Conservation (phyloP, 2,329 filamentous ascomycete genomes). For the Colletotrichum aenigma region DNA sequence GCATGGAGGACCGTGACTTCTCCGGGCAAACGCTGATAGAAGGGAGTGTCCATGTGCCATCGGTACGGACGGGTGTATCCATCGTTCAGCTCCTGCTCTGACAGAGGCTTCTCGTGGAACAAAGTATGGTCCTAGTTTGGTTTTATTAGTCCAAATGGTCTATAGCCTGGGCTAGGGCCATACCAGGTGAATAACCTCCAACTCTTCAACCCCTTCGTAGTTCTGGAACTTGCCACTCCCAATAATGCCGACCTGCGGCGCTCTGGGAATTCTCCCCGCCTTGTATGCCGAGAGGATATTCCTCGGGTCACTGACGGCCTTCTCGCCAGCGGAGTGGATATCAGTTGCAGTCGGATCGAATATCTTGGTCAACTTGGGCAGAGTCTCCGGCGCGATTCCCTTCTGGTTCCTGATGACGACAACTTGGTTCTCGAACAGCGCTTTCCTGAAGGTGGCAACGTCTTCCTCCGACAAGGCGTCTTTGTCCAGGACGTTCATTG, state of each 20-base stretch:
- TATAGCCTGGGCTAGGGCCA: neutral
- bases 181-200: neutral
- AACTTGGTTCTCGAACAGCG: neutral
- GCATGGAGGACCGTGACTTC: neutral
- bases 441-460: neutral
- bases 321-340: neutral
- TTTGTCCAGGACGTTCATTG: neutral
- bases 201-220: neutral
- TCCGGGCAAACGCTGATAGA: neutral
- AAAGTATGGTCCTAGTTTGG: neutral
- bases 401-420: neutral
- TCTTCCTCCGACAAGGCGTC: neutral
- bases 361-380: neutral
- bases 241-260: neutral
- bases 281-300: neutral
- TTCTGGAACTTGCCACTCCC: neutral
- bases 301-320: neutral
- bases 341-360: neutral
- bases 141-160: too few relatives aligned
- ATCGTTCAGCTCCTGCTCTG: neutral
- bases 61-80: neutral
- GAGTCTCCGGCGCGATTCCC: neutral
- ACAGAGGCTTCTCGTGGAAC: neutral
- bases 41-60: neutral
- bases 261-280: neutral